Evolutionary conservation across 2,329 filamentous ascomycete genomes (phyloP), one percentile per base, ranked within the genome.

Genomic region (Shiraia sp.): DNA sequence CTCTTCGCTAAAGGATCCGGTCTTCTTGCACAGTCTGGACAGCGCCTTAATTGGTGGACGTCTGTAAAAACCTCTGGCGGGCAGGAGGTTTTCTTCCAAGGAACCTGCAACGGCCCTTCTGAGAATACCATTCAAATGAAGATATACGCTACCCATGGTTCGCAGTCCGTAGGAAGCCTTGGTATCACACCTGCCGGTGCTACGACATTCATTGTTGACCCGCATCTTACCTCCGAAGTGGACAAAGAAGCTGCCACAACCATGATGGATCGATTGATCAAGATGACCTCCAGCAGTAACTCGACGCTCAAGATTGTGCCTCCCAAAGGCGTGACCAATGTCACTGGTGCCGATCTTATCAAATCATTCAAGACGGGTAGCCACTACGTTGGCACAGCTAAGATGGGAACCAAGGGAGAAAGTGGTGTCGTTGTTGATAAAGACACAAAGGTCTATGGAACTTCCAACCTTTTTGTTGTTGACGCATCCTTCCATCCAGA

Each of bases 131-230:
- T 68, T 19, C 60, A 66, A 39, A 67, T 69, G 61, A 68, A 68
- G 47, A 51, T 68, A 7, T 86, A 86, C 66, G 79, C 87, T 13
- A 82, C 81, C 24, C 79, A 82, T 42, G 82, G 83, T 32, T 71
- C 78, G 10, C 76, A 76, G n/a, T 83, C 82, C 8, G 72, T 80
- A 12, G 83, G 83, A 17, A 74, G 79, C 38, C 77, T 84, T 49
- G 65, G 65, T 22, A 66, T 70, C 33, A 67, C 61, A 7, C 50
- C 59, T 3, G 57, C 56, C 1, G 67, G 71, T 10, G 57, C 69
- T 25, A 72, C 73, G 31, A 63, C 72, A 19, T 63, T 79, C 41
- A 72, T 71, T 24, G 68, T 75, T 35, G 74, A 77, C 56, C 66
- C 78, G 6, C 79, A 79, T 65, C 70, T 80, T 14, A 78, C 72